Base-by-base conservation (phyloP, 305 asterid genomes). In the Vinca major region DNA sequence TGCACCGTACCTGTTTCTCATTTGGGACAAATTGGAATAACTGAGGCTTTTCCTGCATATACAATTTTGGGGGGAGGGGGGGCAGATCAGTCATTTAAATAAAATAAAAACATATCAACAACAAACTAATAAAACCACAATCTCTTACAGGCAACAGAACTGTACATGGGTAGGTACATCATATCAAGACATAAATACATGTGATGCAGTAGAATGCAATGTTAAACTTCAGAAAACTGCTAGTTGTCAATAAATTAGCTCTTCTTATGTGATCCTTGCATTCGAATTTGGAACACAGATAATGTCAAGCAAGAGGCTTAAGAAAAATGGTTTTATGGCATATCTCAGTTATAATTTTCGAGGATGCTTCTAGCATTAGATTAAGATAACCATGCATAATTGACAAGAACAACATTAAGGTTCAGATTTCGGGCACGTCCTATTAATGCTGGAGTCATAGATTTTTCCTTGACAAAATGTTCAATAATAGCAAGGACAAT, bases 1-100 rank as follows among this genome's bases (percentile, higher is more conserved):
- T 64, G 70, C 60, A 73, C 33, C 81, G 65, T 75, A 92, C 98
- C 95, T 92, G 98, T 71, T 78, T 89, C 82, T 88, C 91, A 78
- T 92, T 90, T 4, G 96, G 95, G 78, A 92, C 86, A 83, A 92
- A 92, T 40, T 92, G 98, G 81, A 92, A 92, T 78, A 85, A 21
- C 47, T 92, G 83, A 44, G 98, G 97, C 78, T 84, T 92, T 82
- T 88, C 96, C 97, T 88, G 95, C 83, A 85, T 64, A 71, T 73
- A 70, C 63, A 77, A 65, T n/a, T n/a, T n/a, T n/a, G n/a, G n/a
- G n/a, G n/a, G n/a, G n/a, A n/a, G n/a, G n/a, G 33, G 60, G 52
- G 62, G 36, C 9, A 21, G 48, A 12, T 61, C 65, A 61, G 48
- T 61, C 65, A 61, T 14, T 39, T 14, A 16, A 66, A 49, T 40